Percentiles rank a stretch among this genome's conserved stretches.
Evolutionary conservation across 208 protist genomes (phyloP).

Genomic region (Acanthamoeba rhysodes): DNA sequence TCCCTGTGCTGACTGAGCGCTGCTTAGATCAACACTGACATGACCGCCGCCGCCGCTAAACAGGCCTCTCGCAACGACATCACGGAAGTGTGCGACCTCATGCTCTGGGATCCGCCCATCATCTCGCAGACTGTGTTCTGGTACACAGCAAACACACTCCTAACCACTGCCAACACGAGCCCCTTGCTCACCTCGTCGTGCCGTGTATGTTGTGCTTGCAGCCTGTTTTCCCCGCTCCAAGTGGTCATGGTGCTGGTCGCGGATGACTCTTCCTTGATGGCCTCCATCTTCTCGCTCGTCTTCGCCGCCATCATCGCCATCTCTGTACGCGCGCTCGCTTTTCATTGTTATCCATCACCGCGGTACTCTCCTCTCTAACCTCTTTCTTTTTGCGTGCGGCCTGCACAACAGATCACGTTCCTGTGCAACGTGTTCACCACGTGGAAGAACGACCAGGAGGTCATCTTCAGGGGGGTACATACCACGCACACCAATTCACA

Average conservation of each 20-base stretch:
- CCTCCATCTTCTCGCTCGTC: not conserved
- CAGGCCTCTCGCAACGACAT: not conserved
- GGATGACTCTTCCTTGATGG: not conserved
- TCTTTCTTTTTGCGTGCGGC: not conserved
- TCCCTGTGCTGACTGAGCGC: too few relatives aligned
- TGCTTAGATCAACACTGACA: too few relatives aligned
- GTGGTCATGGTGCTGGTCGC: conserved; percentile 30
- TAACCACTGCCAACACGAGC: too few relatives aligned
- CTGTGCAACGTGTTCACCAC: conserved; percentile 13
- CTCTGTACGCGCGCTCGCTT: not conserved
- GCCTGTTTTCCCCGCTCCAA: conserved; percentile 40
- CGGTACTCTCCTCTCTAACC: not conserved
- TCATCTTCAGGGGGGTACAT: conserved; percentile 26
- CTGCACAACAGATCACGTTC: not conserved
- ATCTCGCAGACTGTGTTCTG: conserved; percentile 29
- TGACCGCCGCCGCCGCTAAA: not conserved
- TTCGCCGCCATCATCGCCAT: conserved; percentile 12
- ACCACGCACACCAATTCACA: not conserved
- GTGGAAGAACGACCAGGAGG: conserved; percentile 34
- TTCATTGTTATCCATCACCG: not conserved
- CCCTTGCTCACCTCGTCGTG: too few relatives aligned
- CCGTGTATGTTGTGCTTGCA: not conserved
- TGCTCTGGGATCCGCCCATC: conserved; percentile 47
- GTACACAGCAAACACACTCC: not conserved
- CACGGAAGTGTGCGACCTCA: conserved; percentile 23